Evolutionary conservation across 2,329 filamentous ascomycete species (phyloP), one percentile per base, ranked within the genome.

Genomic region (Aspergillus versicolor): DNA sequence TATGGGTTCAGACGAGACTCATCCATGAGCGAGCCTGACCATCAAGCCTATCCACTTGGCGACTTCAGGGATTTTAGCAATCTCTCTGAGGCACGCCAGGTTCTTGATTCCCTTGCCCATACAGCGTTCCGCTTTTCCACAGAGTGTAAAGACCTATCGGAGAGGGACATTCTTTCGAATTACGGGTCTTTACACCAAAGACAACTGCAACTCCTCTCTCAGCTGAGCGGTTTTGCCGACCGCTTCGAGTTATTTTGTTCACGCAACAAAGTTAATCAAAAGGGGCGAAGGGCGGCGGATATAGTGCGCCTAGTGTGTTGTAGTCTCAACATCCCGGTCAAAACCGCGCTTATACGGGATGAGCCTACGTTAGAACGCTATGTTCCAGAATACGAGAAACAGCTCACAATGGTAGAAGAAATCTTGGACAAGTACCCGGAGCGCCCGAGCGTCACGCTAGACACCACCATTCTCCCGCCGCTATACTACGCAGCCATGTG

Each of bases 301-400:
- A n/a, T 66, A 5, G 52, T 66, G 11, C 51, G 51, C 32, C 32
- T 65, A 7, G 58, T 64, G 27, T 48, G 57, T 4, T 46, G 52
- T 15, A 52, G 56, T 24, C 53, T 53, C 19, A 34, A 44, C 0
- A 37, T 61, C 11, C n/a, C 52, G 9, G 13, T 62, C 37, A 59
- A 63, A 15, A 61, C 50, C 11, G 52, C 49, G n/a, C 55, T 65
- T 5, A 40, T 59, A 3, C 42, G 52, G 17, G 49, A 60, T 5
- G 45, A 51, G 6, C 37, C 52, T 3, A 27, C 52, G 11, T 57
- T 58, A 17, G 45, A 59, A 15, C 30, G 24, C 2, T 54, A 62
- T 37, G 37, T 48, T 3, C 27, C 55, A n/a, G 37, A 47, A 6
- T 64, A 48, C 21, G 17, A 22, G 9, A 8, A 17, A 13, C 21